Conservation (phyloP, 306 rosid species). For the Prunus kanzakura region DNA sequence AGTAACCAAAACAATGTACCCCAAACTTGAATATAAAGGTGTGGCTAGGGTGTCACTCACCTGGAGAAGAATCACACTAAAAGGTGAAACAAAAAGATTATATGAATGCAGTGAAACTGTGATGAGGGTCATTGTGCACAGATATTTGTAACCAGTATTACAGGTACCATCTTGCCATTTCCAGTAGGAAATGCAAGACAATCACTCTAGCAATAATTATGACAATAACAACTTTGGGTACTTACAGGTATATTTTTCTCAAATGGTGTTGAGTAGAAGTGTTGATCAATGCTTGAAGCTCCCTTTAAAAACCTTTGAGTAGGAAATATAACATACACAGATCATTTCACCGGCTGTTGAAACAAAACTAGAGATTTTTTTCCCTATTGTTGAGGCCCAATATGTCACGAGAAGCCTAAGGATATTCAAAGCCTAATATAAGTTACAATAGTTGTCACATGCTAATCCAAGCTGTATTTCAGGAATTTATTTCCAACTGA, state of each 20-base stretch:
- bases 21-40: no score
- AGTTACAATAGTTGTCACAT: no score
- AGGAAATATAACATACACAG: constrained; percentile 9
- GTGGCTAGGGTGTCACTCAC: no score
- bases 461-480: no score
- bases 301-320: constrained; percentile 72
- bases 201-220: background rate
- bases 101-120: background rate
- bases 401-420: no score
- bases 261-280: constrained; percentile 58
- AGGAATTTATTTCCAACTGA: no score
- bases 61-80: no score
- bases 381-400: no score
- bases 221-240: background rate
- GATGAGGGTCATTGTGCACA: background rate
- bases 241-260: constrained; percentile 89
- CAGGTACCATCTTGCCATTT: background rate
- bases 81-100: background rate
- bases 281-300: constrained; percentile 83
- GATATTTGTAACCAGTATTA: background rate
- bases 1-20: no score
- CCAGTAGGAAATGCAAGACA: background rate
- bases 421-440: no score
- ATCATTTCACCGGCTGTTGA: background rate
- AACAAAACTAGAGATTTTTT: no score